phyloP scores from a whole-genome alignment of 1,139 yeast genomes.

The Sugiyamaella japonica region DNA sequence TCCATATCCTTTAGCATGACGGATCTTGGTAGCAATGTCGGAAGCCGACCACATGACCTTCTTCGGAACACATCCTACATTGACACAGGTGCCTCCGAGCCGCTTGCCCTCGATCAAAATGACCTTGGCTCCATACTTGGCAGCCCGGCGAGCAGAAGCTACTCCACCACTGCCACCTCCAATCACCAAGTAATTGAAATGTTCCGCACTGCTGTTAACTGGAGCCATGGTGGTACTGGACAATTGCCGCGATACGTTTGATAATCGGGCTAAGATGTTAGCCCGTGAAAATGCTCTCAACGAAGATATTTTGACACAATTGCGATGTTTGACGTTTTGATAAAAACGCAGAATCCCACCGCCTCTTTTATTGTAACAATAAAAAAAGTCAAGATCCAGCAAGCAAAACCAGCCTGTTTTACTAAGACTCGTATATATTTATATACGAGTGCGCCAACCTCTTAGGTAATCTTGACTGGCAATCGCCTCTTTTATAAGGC shows the following conservation, averaged over 20 bases:
- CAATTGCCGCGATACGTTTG: constrained; percentile 12
- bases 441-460: background rate
- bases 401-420: background rate
- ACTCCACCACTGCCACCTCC: constrained; percentile 99
- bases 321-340: background rate
- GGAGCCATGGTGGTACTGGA: constrained; percentile 51
- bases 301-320: constrained; percentile 3
- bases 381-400: background rate
- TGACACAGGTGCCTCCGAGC: constrained; percentile 98
- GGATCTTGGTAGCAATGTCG: constrained; percentile 73
- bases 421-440: background rate
- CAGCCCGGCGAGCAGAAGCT: constrained; percentile 96
- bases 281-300: constrained; percentile 3
- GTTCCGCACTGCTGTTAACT: constrained; percentile 38
- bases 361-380: background rate
- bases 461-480: background rate
- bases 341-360: background rate
- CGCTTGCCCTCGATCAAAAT: constrained; percentile 72
- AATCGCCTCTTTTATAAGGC: background rate
- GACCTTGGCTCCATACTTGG: constrained; percentile 87
- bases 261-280: constrained; percentile 11
- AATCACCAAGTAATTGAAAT: constrained; percentile 87
- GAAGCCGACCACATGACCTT: constrained; percentile 98
- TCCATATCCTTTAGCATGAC: constrained; percentile 80
- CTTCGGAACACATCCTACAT: constrained; percentile 99